These are phyloP conservation scores for Periconia sp. DNA, from an alignment of 2,329 filamentous ascomycete species.

Conservation along the genomic window DNA sequence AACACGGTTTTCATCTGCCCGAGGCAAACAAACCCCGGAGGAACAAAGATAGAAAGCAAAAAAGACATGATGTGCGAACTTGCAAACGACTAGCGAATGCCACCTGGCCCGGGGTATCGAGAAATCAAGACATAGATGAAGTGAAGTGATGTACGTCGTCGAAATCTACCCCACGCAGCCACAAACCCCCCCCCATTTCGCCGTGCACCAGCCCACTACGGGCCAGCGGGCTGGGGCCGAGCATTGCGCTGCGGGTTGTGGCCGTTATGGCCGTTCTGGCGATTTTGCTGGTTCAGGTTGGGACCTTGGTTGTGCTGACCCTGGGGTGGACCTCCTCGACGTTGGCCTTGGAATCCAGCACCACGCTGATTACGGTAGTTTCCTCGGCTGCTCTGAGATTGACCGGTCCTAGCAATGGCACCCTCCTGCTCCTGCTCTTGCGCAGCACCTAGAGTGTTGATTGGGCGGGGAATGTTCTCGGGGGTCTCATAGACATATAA, in stretches of 20 bases:
- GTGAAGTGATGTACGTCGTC: conserved; percentile 21
- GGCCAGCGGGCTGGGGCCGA: conserved; percentile 34
- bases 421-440: conserved; percentile 20
- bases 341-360: conserved; percentile 35
- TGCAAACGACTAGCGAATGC: conserved; percentile 5
- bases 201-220: conserved; percentile 24
- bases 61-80: neutral
- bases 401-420: conserved; percentile 3
- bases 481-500: conserved; percentile 98
- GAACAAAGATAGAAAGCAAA: conserved; percentile 18
- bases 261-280: conserved; percentile 41
- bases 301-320: conserved; percentile 22
- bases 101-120: conserved; percentile 30
- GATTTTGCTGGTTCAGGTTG: conserved; percentile 28
- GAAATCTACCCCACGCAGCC: conserved; percentile 35
- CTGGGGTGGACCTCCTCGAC: conserved; percentile 24
- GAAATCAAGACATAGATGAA: conserved; percentile 30
- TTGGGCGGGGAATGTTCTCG: conserved; percentile 87
- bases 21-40: neutral
- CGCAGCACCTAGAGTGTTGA: conserved; percentile 48
- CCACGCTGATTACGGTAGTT: conserved; percentile 34
- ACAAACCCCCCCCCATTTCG: conserved; percentile 9
- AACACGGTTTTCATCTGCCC: neutral
- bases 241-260: conserved; percentile 37
- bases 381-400: conserved; percentile 29